Evolutionary conservation across 495 filamentous ascomycete genomes (phyloP).

Genomic region (Neurospora tetrasperma): DNA sequence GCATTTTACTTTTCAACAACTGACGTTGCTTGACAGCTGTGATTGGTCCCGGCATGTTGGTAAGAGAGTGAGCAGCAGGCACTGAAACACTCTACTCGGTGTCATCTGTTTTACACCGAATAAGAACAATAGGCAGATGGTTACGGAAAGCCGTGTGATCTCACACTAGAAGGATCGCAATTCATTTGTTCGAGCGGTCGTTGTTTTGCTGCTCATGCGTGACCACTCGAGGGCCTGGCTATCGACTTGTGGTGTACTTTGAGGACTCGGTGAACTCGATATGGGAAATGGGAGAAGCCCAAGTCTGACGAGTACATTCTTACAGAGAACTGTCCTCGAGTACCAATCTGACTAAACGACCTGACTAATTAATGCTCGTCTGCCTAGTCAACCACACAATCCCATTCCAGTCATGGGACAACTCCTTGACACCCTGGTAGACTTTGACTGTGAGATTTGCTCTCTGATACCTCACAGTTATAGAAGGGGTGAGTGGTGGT

Average conservation of each 20-base stretch:
- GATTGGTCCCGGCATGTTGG: neutral
- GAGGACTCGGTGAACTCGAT: neutral
- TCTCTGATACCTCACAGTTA: too few species aligned
- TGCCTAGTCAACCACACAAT: neutral
- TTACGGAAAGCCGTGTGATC: neutral
- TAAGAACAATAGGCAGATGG: neutral
- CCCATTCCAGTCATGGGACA: neutral
- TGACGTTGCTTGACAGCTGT: neutral
- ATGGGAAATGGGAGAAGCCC: neutral
- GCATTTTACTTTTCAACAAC: neutral
- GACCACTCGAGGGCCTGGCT: neutral
- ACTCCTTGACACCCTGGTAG: too few species aligned
- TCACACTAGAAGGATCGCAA: neutral
- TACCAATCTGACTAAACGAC: neutral
- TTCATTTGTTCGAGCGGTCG: neutral
- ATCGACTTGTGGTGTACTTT: neutral
- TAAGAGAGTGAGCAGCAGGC: neutral
- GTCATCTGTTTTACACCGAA: neutral
- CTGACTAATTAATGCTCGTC: neutral
- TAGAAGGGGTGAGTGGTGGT: too few species aligned
- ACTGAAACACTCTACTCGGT: neutral
- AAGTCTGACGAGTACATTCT: neutral
- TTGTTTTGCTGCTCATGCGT: neutral
- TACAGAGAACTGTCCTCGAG: neutral
- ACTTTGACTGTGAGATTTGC: too few species aligned